These are phyloP conservation scores for Tanozyma kutaoensis DNA, from an alignment of 805 yeast species.

Conservation along the genomic window DNA sequence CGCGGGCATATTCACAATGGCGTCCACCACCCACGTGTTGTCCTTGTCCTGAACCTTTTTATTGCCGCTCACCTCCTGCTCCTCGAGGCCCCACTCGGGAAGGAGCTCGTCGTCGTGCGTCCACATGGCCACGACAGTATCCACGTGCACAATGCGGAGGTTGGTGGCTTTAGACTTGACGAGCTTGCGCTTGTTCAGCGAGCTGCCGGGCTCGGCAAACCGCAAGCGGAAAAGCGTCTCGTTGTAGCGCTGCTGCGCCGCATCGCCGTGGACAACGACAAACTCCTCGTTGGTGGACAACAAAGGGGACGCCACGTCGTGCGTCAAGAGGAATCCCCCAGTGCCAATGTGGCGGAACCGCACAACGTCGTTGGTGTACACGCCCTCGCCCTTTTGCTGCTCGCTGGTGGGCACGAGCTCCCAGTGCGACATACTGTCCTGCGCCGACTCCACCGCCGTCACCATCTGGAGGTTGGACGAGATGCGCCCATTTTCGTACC, in stretches of 20 bases:
- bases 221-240: conserved; percentile 73
- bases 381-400: conserved; percentile 9
- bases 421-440: conserved; percentile 72
- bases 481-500: conserved; percentile 93
- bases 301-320: conserved; percentile 92
- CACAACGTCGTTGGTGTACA: conserved; percentile 58
- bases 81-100: conserved; percentile 92
- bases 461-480: conserved; percentile 94
- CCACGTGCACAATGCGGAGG: conserved; percentile 66
- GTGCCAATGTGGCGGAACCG: conserved; percentile 77
- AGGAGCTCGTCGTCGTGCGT: conserved; percentile 70
- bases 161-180: conserved; percentile 61
- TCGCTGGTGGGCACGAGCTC: conserved; percentile 52
- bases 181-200: conserved; percentile 27
- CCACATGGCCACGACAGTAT: conserved; percentile 89
- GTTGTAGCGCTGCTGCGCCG: conserved; percentile 41
- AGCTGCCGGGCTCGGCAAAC: conserved; percentile 20
- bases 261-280: conserved; percentile 55
- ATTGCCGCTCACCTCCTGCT: conserved; percentile 92
- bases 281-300: conserved; percentile 91
- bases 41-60: conserved; percentile 58
- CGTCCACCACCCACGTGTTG: conserved; percentile 68
- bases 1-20: conserved; percentile 39
- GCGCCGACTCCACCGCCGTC: conserved; percentile 32
- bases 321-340: conserved; percentile 69